These are phyloP conservation scores for Citrus sinensis DNA, from an alignment of 345 rosid species.

Conservation along the genomic window DNA sequence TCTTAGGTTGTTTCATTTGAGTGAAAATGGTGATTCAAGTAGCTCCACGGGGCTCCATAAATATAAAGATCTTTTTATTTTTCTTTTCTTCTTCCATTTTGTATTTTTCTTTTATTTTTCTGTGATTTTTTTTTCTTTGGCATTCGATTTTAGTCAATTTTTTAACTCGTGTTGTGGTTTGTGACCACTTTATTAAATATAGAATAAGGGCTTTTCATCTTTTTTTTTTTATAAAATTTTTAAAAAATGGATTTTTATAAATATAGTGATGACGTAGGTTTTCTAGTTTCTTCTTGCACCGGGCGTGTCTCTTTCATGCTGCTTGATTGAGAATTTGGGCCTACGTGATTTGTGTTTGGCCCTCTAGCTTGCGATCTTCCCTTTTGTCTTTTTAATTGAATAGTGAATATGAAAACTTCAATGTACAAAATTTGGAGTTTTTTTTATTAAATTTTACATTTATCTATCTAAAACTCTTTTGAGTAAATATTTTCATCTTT, in stretches of 20 bases:
- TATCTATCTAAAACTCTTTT: too few species aligned
- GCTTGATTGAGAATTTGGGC: background rate
- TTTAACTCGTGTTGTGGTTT: too few species aligned
- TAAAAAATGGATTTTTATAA: too few species aligned
- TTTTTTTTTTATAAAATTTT: too few species aligned
- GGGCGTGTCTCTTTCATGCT: background rate
- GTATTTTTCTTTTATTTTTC: too few species aligned
- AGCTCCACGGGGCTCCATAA: background rate
- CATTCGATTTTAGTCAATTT: background rate
- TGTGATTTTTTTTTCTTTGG: background rate
- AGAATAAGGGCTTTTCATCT: background rate
- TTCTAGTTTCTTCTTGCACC: background rate
- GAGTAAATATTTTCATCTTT: too few species aligned
- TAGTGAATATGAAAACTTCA: too few species aligned
- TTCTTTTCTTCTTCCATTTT: background rate
- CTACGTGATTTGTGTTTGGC: background rate
- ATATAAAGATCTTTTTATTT: background rate
- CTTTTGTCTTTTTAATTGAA: background rate
- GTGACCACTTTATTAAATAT: too few species aligned
- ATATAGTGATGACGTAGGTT: background rate
- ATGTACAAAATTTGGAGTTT: background rate
- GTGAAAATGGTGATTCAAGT: constrained; percentile 16
- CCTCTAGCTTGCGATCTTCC: too few species aligned
- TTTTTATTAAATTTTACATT: background rate
- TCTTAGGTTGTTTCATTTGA: background rate